phyloP scores from a whole-genome alignment of 164 flowering plant genomes.

The Stephania cephalantha region DNA sequence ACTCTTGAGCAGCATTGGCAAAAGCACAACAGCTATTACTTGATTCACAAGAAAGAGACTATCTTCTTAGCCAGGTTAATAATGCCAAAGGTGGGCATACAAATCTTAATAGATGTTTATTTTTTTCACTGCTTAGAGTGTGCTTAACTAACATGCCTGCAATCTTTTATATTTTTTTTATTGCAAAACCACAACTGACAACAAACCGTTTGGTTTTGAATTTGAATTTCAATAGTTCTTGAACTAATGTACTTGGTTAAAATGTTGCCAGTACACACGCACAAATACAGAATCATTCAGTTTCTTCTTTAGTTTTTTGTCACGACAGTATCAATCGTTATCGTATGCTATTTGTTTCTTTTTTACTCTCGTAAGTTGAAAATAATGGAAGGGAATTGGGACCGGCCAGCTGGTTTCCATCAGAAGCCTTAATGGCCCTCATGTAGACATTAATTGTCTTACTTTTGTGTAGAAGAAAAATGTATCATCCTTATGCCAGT shows the following conservation, averaged over 20 bases:
- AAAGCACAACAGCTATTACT: conserved; percentile 91
- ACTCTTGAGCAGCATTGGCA: conserved; percentile 68
- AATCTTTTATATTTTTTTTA: no score
- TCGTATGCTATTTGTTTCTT: no score
- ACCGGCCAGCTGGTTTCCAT: no score
- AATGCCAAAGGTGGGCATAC: conserved; percentile 74
- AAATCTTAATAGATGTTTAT: conserved; percentile 1
- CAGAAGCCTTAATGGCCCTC: background rate
- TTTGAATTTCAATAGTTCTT: background rate
- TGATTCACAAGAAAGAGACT: conserved; percentile 87
- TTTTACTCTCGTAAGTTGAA: no score
- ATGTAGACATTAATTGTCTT: no score
- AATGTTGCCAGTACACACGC: no score
- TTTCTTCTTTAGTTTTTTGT: no score
- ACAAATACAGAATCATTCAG: background rate
- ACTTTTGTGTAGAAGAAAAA: background rate
- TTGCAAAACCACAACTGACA: background rate
- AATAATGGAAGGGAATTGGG: no score
- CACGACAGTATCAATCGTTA: background rate
- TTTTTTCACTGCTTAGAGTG: background rate
- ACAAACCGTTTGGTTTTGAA: background rate
- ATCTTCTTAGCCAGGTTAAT: conserved; percentile 76
- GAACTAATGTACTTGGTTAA: no score
- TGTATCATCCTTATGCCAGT: background rate
- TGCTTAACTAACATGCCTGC: background rate